A percentile compares a stretch with the other conserved stretches of the same genome.
phyloP scores from a whole-genome alignment of 2,329 filamentous ascomycete species.

The Ascomycota sp. region DNA sequence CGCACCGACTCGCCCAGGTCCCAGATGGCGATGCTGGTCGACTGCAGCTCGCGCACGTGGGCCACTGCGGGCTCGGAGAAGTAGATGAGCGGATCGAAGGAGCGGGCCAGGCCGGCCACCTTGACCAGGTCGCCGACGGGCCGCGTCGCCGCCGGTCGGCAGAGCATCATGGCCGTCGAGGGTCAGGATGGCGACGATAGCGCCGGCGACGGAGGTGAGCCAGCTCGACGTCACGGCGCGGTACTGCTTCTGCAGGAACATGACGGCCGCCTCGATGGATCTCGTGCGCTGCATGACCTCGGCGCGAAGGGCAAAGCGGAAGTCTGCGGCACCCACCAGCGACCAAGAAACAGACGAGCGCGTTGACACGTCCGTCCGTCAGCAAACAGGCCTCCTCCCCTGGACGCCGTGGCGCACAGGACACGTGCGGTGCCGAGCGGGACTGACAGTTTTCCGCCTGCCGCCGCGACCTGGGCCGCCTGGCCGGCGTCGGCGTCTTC shows the following conservation, averaged over 20 bases:
- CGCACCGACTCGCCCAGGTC: slow-evolving; percentile 82
- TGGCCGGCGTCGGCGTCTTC: slow-evolving; percentile 5
- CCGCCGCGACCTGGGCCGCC: slow-evolving; percentile 3
- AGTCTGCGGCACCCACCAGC: too few relatives aligned
- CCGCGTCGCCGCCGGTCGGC: slow-evolving; percentile 38
- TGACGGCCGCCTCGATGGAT: slow-evolving; percentile 56
- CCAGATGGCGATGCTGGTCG: slow-evolving; percentile 85
- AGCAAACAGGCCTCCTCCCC: too few relatives aligned
- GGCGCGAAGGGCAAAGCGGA: slow-evolving; percentile 70
- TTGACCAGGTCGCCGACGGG: slow-evolving; percentile 55
- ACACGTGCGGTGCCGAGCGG: too few relatives aligned
- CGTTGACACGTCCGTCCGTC: too few relatives aligned
- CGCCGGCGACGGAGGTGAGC: slow-evolving; percentile 41
- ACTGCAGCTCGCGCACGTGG: slow-evolving; percentile 74
- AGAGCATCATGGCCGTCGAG: slow-evolving; percentile 41
- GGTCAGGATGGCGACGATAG: slow-evolving; percentile 41
- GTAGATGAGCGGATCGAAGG: slow-evolving; percentile 86
- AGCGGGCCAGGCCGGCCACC: slow-evolving; percentile 70
- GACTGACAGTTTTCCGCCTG: slow-evolving; percentile 28
- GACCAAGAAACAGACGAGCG: too few relatives aligned
- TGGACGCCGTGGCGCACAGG: too few relatives aligned
- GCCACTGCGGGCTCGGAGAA: slow-evolving; percentile 78
- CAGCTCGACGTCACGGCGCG: slow-evolving; percentile 46
- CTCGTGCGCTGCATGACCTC: slow-evolving; percentile 78
- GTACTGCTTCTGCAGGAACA: slow-evolving; percentile 39